These are phyloP conservation scores for Boletus rubropictus DNA, from an alignment of 768 basidiomycete genomes.

Conservation along the genomic window DNA sequence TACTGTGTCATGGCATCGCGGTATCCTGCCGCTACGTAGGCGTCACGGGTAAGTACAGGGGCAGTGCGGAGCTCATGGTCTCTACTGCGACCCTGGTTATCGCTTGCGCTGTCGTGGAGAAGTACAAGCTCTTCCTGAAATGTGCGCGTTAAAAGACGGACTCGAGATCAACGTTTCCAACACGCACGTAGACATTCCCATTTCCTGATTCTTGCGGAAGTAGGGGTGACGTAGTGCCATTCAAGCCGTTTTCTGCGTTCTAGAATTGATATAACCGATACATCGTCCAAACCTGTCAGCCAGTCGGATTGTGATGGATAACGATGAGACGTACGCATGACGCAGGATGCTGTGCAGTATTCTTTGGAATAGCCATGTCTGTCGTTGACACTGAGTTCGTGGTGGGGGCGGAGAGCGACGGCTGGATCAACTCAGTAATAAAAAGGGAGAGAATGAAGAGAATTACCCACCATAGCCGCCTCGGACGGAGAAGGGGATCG, in stretches of 20 bases:
- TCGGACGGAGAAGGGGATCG: constrained; percentile 3
- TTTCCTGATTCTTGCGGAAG: constrained; percentile 5
- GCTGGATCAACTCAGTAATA: constrained; percentile 13
- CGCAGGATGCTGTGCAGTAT: not conserved
- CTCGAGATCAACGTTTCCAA: not conserved
- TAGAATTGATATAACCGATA: constrained; percentile 2
- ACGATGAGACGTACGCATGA: constrained; percentile 8
- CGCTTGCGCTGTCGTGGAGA: constrained; percentile 22
- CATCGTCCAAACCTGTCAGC: not conserved
- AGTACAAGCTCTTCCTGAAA: constrained; percentile 30
- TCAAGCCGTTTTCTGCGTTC: constrained; percentile 4
- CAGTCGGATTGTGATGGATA: not conserved
- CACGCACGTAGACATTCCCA: constrained; percentile 21
- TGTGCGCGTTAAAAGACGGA: not conserved
- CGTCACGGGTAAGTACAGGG: constrained; percentile 49
- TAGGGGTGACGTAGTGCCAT: not conserved
- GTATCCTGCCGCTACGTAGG: constrained; percentile 34
- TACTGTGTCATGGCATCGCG: constrained; percentile 45
- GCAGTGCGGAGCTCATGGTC: constrained; percentile 39
- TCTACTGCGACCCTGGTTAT: constrained; percentile 21
- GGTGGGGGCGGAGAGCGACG: not conserved
- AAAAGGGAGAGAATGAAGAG: constrained; percentile 3
- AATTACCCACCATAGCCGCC: constrained; percentile 15
- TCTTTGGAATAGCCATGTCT: constrained; percentile 18
- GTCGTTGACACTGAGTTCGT: not conserved